Base-by-base conservation (phyloP, 257 asterid species). In the Nicotiana undulata region DNA sequence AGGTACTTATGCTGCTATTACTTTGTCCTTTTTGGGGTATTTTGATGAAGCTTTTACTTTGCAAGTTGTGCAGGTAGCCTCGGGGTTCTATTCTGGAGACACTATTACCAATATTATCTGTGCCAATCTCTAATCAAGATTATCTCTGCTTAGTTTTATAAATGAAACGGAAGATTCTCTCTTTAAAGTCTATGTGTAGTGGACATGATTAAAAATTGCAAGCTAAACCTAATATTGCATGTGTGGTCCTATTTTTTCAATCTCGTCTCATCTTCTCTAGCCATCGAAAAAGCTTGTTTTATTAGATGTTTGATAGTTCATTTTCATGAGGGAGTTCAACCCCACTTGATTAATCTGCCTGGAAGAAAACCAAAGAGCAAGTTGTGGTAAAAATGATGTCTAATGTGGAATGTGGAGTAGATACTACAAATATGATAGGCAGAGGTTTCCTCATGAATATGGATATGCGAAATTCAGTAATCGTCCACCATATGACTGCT, bases 1-100 rank as follows among this genome's bases (percentile, higher is more conserved):
- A 92, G 98, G 99, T 89, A 84, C 55, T 55, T 29, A 46, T 63
- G 26, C 46, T 79, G 78, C 65, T 63, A 4, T 11, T 63, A 9
- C 34, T 46, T 44, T n/a, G 44, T 32, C 61, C 65, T 79, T 64
- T 46, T 63, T 63, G 18, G 75, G 16, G 78, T 22, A 72, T 72
- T 68, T 72, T 72, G 37, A 56, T 72, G 61, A 72, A 72, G 78
- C 16, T 49, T 49, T 24, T 46, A 72, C 44, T 13, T 72, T 1
- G 60, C 24, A 44, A 44, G 78, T 72, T 72, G 34, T 46, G 9
- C 56, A 24, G 24, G 40, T 31, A 49, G 40, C 15, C 11, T 72
- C 1, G 37, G 37, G 78, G 24, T 72, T 16, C 18, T 46, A 46
- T 46, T 72, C 37, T 46, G 60, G 40, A 72, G 78, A 49, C 20